Evolutionary conservation across 805 yeast genomes (phyloP), one percentile per base, ranked within the genome.

Genomic region (Saccharomycopsis selenospora): DNA sequence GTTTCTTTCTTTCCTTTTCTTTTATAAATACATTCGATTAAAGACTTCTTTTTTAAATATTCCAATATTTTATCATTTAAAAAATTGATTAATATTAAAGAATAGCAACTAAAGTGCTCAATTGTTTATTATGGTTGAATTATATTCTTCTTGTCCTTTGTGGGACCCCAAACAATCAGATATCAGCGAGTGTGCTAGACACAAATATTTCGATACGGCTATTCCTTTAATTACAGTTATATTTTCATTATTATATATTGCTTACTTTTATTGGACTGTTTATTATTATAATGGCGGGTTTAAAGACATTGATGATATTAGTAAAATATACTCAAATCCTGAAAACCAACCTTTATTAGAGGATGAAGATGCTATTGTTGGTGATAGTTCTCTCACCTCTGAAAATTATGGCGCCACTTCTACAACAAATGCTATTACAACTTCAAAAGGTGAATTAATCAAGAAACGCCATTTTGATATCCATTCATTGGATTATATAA

Each of bases 391-490:
- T 23, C 45, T 33, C 14, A 27, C 14, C 17, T 17, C 4, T 3
- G 42, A 8, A 5, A 26, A 18, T 17, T 55, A 55, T 27, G 58
- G 57, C 20, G 52, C 56, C 17, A 45, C 52, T 7, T 7, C 42
- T 46, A 38, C 24, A 7, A 30, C 23, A 40, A 14, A 2, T 43
- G 36, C 25, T 46, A 41, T 6, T 42, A 43, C 5, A 5, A 17
- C 20, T 3, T 20, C 45, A 45, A 30, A 27, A 66, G 55, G 53
- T 8, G 49, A 47, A 23, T 14, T 47, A 17, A 17, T 77, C 36
- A 72, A 78, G 40, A 76, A 76, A 27, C 75, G 74, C 41, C 93
- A 84, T 61, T 85, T 84, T 55, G 85, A 85, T 55, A 70, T 84
- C 27, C 69, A 75, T 17, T 71, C 74, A 18, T 61, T 84, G 30